These are phyloP conservation scores for Ceratocystis eucalypticola DNA, from an alignment of 2,329 filamentous ascomycete genomes.

Conservation along the genomic window DNA sequence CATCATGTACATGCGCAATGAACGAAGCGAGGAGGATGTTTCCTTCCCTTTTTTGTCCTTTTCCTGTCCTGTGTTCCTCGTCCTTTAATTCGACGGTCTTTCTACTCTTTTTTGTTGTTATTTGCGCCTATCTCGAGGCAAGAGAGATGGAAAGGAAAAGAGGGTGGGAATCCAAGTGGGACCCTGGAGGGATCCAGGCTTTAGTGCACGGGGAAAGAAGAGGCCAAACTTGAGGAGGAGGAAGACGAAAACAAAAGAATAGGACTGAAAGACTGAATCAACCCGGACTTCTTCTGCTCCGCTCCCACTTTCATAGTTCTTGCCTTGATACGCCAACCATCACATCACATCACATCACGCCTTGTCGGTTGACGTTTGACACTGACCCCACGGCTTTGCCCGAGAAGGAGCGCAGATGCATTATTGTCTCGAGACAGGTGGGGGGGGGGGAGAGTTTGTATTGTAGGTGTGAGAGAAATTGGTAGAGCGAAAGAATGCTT, in stretches of 20 bases:
- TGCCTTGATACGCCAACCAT: not conserved
- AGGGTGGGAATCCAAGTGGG: not conserved
- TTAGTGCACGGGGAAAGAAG: not conserved
- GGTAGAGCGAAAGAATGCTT: too few relatives aligned
- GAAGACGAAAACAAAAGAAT: not conserved
- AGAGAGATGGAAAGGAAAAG: not conserved
- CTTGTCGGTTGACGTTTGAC: not conserved
- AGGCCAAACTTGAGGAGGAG: not conserved
- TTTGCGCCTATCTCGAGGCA: not conserved
- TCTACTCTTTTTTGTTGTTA: not conserved
- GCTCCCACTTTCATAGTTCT: not conserved
- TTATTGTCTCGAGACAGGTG: not conserved
- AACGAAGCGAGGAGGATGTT: not conserved
- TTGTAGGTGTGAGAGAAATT: too few relatives aligned
- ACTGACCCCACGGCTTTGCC: conserved; percentile 1
- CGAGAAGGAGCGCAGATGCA: not conserved
- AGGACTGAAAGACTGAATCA: not conserved
- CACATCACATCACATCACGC: not conserved
- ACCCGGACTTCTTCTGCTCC: not conserved
- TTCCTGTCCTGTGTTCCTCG: not conserved
- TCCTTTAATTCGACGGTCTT: not conserved
- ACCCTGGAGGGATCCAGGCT: not conserved
- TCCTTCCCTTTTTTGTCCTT: not conserved
- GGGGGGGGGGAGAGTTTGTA: too few relatives aligned
- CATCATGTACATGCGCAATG: not conserved